Conservation (phyloP, 148 eudicot genomes). For the Diospyros lotus region DNA sequence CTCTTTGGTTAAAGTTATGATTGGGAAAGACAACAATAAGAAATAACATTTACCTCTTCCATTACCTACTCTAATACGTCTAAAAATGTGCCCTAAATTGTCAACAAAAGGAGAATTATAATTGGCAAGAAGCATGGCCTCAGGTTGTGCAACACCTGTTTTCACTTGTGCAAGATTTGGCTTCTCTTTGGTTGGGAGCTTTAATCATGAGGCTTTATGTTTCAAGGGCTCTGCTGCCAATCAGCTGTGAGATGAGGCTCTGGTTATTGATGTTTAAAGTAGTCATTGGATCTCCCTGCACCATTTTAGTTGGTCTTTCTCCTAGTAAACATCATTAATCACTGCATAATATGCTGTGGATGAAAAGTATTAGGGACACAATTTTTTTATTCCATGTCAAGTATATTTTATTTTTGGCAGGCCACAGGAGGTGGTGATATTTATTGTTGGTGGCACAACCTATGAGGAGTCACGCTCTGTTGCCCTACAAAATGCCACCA, state of each 20-base stretch:
- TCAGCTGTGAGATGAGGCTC: neutral
- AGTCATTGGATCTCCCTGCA: neutral
- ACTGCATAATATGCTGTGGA: neutral
- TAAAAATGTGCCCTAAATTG: neutral
- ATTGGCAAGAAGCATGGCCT: neutral
- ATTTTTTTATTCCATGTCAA: neutral
- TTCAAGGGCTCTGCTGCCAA: neutral
- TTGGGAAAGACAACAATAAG: neutral
- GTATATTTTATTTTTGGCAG: constrained; percentile 33
- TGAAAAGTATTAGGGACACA: neutral
- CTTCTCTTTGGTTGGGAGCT: too few relatives aligned
- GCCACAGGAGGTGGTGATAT: constrained; percentile 89
- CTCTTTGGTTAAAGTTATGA: neutral
- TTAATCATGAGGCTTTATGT: neutral
- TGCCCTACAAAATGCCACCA: constrained; percentile 72
- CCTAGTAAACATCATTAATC: too few relatives aligned
- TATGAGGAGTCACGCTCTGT: constrained; percentile 89
- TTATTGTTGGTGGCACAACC: constrained; percentile 93
- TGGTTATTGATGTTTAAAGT: constrained; percentile 2
- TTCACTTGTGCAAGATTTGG: neutral
- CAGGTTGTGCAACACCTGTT: neutral
- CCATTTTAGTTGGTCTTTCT: neutral
- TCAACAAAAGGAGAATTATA: neutral
- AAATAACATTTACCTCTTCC: neutral
- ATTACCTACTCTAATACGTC: neutral